Conservation (phyloP, 768 basidiomycete genomes). For the Collybiopsis confluens region DNA sequence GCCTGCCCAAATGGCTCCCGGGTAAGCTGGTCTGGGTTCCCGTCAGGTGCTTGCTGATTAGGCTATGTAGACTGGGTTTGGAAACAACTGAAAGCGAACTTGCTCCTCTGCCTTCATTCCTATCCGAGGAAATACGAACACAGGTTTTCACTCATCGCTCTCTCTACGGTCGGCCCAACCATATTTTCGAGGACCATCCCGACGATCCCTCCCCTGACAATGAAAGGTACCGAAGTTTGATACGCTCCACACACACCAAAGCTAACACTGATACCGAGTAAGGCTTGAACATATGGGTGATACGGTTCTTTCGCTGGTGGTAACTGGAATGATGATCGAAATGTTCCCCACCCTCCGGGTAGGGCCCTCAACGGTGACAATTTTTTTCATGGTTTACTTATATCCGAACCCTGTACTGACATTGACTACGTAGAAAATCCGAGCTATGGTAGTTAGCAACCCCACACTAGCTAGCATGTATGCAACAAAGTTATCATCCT, state of each 20-base stretch:
- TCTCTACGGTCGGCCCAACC: slow-evolving; percentile 61
- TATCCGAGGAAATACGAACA: slow-evolving; percentile 34
- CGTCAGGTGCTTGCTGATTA: not conserved
- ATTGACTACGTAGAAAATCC: slow-evolving; percentile 58
- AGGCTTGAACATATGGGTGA: slow-evolving; percentile 80
- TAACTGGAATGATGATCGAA: slow-evolving; percentile 60
- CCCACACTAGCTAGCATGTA: slow-evolving; percentile 69
- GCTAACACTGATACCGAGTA: not conserved
- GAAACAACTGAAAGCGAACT: slow-evolving; percentile 17
- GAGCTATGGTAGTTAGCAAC: slow-evolving; percentile 73
- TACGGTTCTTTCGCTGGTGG: slow-evolving; percentile 61
- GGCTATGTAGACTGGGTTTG: not conserved
- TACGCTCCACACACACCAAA: slow-evolving; percentile 12
- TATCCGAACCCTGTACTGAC: slow-evolving; percentile 7
- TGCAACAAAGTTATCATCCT: not conserved
- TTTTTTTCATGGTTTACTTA: slow-evolving; percentile 8
- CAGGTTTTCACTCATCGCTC: slow-evolving; percentile 78
- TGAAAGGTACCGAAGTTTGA: too few relatives aligned
- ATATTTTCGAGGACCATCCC: slow-evolving; percentile 71
- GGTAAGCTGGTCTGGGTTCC: not conserved
- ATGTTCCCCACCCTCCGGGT: slow-evolving; percentile 69
- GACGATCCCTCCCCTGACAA: slow-evolving; percentile 78
- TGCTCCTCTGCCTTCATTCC: slow-evolving; percentile 61
- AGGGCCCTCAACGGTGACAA: slow-evolving; percentile 69
- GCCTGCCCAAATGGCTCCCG: not conserved